Conservation (phyloP, 768 basidiomycete species). For the Leccinellum albellum region DNA sequence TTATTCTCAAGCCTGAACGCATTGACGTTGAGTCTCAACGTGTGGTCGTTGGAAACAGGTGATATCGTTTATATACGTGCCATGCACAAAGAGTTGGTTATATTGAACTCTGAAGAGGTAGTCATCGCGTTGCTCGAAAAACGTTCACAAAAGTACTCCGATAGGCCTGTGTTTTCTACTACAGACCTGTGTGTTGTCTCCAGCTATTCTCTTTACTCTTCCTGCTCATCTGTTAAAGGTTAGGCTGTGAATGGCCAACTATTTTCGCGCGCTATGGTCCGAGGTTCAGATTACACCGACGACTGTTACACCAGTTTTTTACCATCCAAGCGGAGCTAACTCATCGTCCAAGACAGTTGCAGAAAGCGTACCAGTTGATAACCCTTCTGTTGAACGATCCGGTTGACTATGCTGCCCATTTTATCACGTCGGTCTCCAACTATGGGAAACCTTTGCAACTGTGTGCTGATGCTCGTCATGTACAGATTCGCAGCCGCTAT, state of each 20-base stretch:
- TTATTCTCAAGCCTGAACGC: neutral
- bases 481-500: neutral
- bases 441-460: neutral
- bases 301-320: slow-evolving; percentile 18
- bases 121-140: too few relatives aligned
- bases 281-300: slow-evolving; percentile 1
- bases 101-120: too few relatives aligned
- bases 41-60: too few relatives aligned
- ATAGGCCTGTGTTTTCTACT: too few relatives aligned
- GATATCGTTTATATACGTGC: too few relatives aligned
- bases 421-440: slow-evolving; percentile 7
- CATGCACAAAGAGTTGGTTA: too few relatives aligned
- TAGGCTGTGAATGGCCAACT: slow-evolving; percentile 15
- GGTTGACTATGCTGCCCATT: slow-evolving; percentile 1
- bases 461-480: neutral
- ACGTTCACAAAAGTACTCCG: too few relatives aligned
- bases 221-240: slow-evolving; percentile 2
- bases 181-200: too few relatives aligned
- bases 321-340: slow-evolving; percentile 4
- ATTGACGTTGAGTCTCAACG: too few relatives aligned
- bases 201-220: too few relatives aligned
- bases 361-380: slow-evolving; percentile 12
- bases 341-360: slow-evolving; percentile 15
- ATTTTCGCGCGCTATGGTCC: slow-evolving; percentile 19
- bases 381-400: slow-evolving; percentile 6